Evolutionary conservation across 352 stramenopile genomes (phyloP), one percentile per base, ranked within the genome.

Genomic region (Phytopythium vexans): DNA sequence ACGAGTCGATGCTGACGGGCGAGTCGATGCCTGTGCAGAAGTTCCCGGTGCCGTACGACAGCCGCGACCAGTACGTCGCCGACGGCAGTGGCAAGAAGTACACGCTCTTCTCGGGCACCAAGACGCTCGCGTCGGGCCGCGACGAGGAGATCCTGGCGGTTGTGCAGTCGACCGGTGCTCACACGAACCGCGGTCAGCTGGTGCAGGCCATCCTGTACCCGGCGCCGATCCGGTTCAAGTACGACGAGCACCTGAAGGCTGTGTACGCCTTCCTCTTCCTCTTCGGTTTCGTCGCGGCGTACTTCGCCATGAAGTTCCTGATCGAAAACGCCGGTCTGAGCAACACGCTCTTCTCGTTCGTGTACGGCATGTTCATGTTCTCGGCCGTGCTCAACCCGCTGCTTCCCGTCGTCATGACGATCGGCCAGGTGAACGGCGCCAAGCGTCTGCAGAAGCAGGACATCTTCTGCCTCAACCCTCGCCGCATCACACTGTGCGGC

Each of bases 21-120:
- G 82, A 92, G 54, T 89, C 88, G 11, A 95, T 94, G 67, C 88
- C 89, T 1, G 85, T 97, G 41, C 77, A 85, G 45, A 97, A 97
- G 59, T 84, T 86, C 59, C 75, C 77, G 8, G 45, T 86, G 14
- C 75, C 77, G 0, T 64, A 67, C 34, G 66, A 77, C 48, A 85
- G 68, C 54, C 62, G 46, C 31, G 60, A 85, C 27, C 73, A 82
- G 33, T 89, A 87, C 66, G 64, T 72, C 12, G 50, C 69, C 6
- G 61, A 82, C 12, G 77, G 76, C 41, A 63, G 45, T 10, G 76
- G 88, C 56, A 94, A 94, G 62, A 88, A 88, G 56, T 79, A 95
- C 64, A 96, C 87, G 33, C 69, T 97, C 3, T 97, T 89, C 52
- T 86, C 87, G 11, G 90, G 90, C 31, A 95, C 86, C 0, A 80